Evolutionary conservation across 2,329 filamentous ascomycete species (phyloP).

Genomic region (Neofusicoccum laricinum): DNA sequence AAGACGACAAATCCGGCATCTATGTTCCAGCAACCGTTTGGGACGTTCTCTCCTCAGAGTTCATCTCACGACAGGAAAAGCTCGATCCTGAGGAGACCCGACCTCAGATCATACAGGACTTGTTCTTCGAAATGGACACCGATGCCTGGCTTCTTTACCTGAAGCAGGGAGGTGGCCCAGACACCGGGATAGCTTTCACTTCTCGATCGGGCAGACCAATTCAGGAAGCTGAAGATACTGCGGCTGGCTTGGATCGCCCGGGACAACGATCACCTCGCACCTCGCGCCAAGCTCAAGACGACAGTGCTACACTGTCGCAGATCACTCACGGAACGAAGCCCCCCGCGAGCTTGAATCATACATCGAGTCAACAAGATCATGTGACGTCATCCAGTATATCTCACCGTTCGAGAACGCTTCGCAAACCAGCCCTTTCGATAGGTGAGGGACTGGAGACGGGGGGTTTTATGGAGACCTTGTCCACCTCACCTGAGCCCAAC

Average conservation of each 20-base stretch:
- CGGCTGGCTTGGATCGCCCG: background rate
- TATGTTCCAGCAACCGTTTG: background rate
- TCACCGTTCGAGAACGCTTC: background rate
- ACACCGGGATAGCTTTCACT: background rate
- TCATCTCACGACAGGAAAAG: background rate
- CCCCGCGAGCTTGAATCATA: background rate
- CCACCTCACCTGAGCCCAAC: background rate
- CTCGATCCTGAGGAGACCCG: background rate
- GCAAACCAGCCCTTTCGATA: background rate
- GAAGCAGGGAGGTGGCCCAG: background rate
- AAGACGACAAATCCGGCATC: background rate
- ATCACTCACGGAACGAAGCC: background rate
- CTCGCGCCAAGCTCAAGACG: background rate
- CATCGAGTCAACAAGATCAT: too few relatives aligned
- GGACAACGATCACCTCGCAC: background rate
- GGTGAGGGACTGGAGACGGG: background rate
- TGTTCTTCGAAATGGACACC: conserved; percentile 6
- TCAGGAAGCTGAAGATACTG: background rate
- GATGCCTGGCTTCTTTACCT: background rate
- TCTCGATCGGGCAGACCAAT: too few relatives aligned
- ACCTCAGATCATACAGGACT: background rate
- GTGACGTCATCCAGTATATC: background rate
- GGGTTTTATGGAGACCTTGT: background rate
- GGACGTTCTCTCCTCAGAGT: conserved; percentile 1
- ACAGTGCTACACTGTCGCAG: background rate